phyloP scores from a whole-genome alignment of 2,329 filamentous ascomycete species.

The Hypomyces rosellus region DNA sequence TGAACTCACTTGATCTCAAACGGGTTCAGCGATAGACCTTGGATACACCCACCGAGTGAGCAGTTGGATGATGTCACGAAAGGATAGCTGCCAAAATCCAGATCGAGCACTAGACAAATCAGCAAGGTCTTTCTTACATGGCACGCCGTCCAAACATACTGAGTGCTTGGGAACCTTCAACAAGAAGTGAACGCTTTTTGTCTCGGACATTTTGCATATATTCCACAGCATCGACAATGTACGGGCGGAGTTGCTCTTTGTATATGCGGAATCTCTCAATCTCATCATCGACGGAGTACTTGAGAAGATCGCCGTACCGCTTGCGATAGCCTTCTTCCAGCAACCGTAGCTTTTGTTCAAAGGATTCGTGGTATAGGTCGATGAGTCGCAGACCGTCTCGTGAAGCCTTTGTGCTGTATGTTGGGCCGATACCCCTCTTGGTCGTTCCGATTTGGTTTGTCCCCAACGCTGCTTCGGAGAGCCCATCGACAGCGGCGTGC shows the following conservation, averaged over 20 bases:
- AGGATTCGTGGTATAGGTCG: constrained; percentile 54
- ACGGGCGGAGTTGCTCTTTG: constrained; percentile 50
- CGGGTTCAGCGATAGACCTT: too few species aligned
- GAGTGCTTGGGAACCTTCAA: too few species aligned
- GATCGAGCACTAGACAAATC: constrained; percentile 1
- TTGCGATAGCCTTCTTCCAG: constrained; percentile 57
- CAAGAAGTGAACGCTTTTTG: background rate
- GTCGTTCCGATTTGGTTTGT: constrained; percentile 6
- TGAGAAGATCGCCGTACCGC: constrained; percentile 59
- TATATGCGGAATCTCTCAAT: constrained; percentile 55
- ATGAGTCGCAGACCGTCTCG: too few species aligned
- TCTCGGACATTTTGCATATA: constrained; percentile 58
- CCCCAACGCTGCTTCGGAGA: constrained; percentile 53
- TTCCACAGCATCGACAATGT: constrained; percentile 59
- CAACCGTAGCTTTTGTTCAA: constrained; percentile 59
- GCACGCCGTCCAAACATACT: too few species aligned
- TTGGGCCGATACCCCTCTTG: constrained; percentile 10
- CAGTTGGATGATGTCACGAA: too few species aligned
- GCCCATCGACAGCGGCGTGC: constrained; percentile 61
- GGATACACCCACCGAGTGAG: background rate
- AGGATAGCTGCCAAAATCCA: constrained; percentile 3
- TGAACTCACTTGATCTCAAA: too few species aligned
- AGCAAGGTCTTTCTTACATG: too few species aligned
- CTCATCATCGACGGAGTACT: constrained; percentile 65
- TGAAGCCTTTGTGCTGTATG: background rate